These are phyloP conservation scores for Metschnikowia lochheadii DNA, from an alignment of 805 yeast genomes.

Conservation along the genomic window DNA sequence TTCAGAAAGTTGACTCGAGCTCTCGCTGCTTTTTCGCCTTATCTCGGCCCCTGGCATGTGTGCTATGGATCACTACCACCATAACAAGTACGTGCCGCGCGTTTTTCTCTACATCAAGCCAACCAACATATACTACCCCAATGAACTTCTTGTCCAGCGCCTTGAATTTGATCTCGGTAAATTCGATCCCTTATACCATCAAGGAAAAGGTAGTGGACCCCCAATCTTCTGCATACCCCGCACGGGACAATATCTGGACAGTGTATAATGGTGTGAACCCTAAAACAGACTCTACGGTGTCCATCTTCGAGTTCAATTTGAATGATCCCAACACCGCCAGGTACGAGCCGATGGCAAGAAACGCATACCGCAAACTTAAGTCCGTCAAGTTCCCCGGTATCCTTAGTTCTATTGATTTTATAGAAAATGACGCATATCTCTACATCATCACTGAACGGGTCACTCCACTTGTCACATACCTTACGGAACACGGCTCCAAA, in stretches of 20 bases:
- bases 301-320: conserved; percentile 63
- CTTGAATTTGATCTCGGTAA: conserved; percentile 52
- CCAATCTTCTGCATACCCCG: conserved; percentile 13
- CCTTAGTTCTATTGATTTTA: conserved; percentile 55
- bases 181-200: conserved; percentile 54
- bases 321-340: conserved; percentile 32
- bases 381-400: conserved; percentile 68
- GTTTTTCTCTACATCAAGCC: conserved; percentile 1
- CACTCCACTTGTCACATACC: conserved; percentile 43
- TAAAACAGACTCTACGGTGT: conserved; percentile 49
- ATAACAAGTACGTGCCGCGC: conserved; percentile 1
- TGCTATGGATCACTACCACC: not conserved
- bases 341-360: conserved; percentile 30
- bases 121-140: not conserved
- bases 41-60: not conserved
- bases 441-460: conserved; percentile 69
- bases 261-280: conserved; percentile 55
- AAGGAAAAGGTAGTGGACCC: conserved; percentile 41
- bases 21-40: no score
- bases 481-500: conserved; percentile 27
- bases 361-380: conserved; percentile 44
- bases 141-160: conserved; percentile 74
- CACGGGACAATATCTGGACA: conserved; percentile 51
- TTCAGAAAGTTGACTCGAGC: no score
- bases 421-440: conserved; percentile 54